Percentiles rank a stretch among this genome's conserved stretches.
Conservation (phyloP, 2,329 filamentous ascomycete species). For the Botrytis aclada region DNA sequence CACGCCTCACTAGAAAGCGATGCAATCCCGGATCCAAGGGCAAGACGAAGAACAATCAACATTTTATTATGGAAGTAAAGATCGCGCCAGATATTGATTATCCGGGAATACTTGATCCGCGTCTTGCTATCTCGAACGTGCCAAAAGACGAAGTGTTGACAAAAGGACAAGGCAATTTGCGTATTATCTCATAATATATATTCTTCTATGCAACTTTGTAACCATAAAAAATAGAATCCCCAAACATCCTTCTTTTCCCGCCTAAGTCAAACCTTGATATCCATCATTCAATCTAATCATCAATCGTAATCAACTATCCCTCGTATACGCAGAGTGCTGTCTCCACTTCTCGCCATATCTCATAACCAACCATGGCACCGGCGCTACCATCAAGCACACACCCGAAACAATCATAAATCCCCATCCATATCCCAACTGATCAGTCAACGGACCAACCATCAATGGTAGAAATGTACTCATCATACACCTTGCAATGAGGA, state of each 20-base stretch:
- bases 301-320: neutral
- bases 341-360: slow-evolving; percentile 43
- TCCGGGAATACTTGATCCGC: neutral
- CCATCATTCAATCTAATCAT: neutral
- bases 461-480: slow-evolving; percentile 55
- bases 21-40: no score
- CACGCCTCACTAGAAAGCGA: no score
- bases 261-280: neutral
- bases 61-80: no score
- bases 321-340: slow-evolving; percentile 7
- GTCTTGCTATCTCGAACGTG: neutral
- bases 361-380: slow-evolving; percentile 51
- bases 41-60: no score
- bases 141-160: accelerated
- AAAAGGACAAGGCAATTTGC: neutral
- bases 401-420: slow-evolving; percentile 36
- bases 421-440: slow-evolving; percentile 45
- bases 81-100: neutral
- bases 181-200: neutral
- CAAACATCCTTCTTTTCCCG: neutral
- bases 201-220: neutral
- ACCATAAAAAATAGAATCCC: neutral
- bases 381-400: slow-evolving; percentile 44
- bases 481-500: slow-evolving; percentile 30
- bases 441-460: slow-evolving; percentile 47